Base-by-base conservation (phyloP, 176 grass and related monocot genomes). In the Bonia amplexicaulis region DNA sequence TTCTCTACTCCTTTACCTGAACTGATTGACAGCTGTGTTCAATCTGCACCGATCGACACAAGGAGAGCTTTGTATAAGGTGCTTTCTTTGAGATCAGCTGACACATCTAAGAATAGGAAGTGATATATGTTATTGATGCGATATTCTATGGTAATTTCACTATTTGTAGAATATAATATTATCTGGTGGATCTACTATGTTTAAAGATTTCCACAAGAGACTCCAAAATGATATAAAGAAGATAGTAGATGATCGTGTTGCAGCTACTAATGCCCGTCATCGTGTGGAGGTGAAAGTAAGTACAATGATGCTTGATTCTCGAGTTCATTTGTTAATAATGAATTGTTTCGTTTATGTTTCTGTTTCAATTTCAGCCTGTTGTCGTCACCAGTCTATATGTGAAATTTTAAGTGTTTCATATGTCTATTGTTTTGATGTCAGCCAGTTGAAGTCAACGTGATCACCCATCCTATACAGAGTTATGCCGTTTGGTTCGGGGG, bases 11-110 rank as follows among this genome's bases (percentile, higher is more conserved):
- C 93, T 85, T 89, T 98, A 80, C 96, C 93, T 78, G 83, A 86
- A 88, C 71, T 98, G 63, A 95, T 98, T 80, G 96, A 98, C 74
- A 92, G 51, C 41, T 98, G 96, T 82, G 88, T 98, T 76, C 96
- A 95, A 70, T 98, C 96, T 42, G 90, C 96, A 71, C 96, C 96
- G 66, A 98, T 98, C 73, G 96, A 98, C 82, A 98, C 93, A n/a
- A 95, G 96, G 80, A 95, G 96, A 76, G 89, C 93, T 90, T 85
- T 98, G 41, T 98, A 98, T 86, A 98, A 98, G 93, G 96, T 98
- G 52, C 66, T 89, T 83, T 66, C n/a, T 54, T 73, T 71, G 55
- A 82, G 22, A 73, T 74, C 22, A 46, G 33, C 53, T 73, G 71
- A 61, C 63, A 83, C 67, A 84, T 79, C 14, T 46, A 66, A 44